These are phyloP conservation scores for Corylus avellana DNA, from an alignment of 306 rosid species.

Conservation along the genomic window DNA sequence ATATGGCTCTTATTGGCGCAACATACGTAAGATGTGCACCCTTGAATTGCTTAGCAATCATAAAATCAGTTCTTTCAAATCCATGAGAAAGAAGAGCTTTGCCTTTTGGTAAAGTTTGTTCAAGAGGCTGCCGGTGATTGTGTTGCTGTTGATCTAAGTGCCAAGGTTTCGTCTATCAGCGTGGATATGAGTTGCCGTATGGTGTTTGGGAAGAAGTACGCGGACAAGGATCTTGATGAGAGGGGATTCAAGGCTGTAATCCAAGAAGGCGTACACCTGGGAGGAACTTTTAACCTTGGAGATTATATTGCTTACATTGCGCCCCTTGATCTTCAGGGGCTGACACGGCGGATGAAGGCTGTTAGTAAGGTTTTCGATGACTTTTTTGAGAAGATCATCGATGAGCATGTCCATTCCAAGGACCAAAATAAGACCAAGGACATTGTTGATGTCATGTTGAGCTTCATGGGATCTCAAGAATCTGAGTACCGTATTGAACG, in stretches of 20 bases:
- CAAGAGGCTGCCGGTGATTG: conserved; percentile 35
- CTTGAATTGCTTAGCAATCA: conserved; percentile 52
- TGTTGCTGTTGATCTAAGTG: conserved; percentile 49
- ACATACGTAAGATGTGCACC: conserved; percentile 67
- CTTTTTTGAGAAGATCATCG: conserved; percentile 59
- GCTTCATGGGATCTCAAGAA: conserved; percentile 43
- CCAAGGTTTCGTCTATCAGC: conserved; percentile 28
- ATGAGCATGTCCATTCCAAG: conserved; percentile 47
- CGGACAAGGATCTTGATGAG: conserved; percentile 46
- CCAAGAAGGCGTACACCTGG: conserved; percentile 38
- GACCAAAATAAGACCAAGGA: conserved; percentile 42
- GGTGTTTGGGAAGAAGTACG: conserved; percentile 60
- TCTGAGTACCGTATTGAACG: conserved; percentile 54
- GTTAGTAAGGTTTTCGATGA: conserved; percentile 46
- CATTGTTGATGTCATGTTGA: conserved; percentile 64
- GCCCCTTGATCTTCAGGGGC: conserved; percentile 62
- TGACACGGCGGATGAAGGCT: conserved; percentile 43
- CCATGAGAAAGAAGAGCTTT: conserved; percentile 61
- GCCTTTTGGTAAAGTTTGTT: conserved; percentile 31
- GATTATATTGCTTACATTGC: conserved; percentile 58
- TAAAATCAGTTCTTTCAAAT: conserved; percentile 47
- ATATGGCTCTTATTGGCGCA: conserved; percentile 72
- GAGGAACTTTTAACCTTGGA: conserved; percentile 42
- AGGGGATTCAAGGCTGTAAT: conserved; percentile 54
- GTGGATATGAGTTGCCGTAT: conserved; percentile 51